These are phyloP conservation scores for Mycena vitilis DNA, from an alignment of 768 basidiomycete species.

Conservation along the genomic window DNA sequence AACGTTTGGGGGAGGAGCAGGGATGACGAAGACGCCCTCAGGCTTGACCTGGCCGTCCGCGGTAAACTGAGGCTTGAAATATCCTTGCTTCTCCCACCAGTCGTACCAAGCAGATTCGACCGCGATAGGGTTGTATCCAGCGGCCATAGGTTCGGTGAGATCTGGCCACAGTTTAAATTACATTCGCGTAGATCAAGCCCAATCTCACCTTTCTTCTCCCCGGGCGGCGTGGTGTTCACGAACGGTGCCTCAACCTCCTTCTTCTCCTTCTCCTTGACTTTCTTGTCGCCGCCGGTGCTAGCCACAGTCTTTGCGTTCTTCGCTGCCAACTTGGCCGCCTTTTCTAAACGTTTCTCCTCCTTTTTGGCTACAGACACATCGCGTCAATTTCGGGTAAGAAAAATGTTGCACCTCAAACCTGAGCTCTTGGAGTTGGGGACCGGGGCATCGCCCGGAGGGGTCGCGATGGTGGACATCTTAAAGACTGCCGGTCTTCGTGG, in stretches of 20 bases:
- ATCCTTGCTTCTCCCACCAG: slow-evolving; percentile 95
- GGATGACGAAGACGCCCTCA: slow-evolving; percentile 84
- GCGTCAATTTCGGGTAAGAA: slow-evolving; percentile 5
- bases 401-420: slow-evolving; percentile 39
- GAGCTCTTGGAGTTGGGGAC: slow-evolving; percentile 57
- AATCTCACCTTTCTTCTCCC: slow-evolving; percentile 90
- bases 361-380: slow-evolving; percentile 71
- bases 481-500: slow-evolving; percentile 26
- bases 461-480: slow-evolving; percentile 31
- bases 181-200: background rate
- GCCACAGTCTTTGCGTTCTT: slow-evolving; percentile 65
- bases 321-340: slow-evolving; percentile 81
- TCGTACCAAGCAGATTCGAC: slow-evolving; percentile 98
- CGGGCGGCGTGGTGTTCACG: slow-evolving; percentile 89
- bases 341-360: slow-evolving; percentile 84
- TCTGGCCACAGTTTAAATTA: slow-evolving; percentile 59
- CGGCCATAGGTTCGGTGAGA: slow-evolving; percentile 86
- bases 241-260: slow-evolving; percentile 79
- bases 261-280: slow-evolving; percentile 76
- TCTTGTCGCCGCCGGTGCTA: slow-evolving; percentile 63
- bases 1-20: slow-evolving; percentile 95
- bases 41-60: slow-evolving; percentile 68
- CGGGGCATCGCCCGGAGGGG: slow-evolving; percentile 42
- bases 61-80: slow-evolving; percentile 82
- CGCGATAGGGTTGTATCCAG: slow-evolving; percentile 95